Evolutionary conservation across 345 rosid genomes (phyloP), one percentile per base, ranked within the genome.

Genomic region (Pugionium cornutum): DNA sequence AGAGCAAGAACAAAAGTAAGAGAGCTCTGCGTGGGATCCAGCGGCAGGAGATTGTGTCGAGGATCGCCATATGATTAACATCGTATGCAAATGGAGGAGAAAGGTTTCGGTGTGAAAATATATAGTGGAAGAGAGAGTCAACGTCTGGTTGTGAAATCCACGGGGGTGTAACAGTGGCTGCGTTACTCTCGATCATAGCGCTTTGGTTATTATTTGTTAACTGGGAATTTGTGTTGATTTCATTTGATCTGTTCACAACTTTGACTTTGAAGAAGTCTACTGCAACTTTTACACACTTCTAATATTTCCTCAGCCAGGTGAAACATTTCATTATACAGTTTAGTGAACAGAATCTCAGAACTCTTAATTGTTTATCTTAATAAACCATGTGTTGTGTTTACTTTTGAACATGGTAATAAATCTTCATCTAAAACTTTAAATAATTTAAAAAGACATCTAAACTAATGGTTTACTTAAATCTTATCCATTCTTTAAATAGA

Each of bases 181-280:
- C 70, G 70, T 57, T 33, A 42, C 59, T 33, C 47, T 72, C 54
- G 76, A 58, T 72, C 60, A 51, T 43, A 58, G 6, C 76, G 57
- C 66, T 54, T 49, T 47, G 35, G 10, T 41, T 40, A 25, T 51
- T 42, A 34, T 49, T 47, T 37, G 6, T 46, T 54, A 49, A 9
- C 42, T 5, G 8, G 18, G 49, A 7, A 32, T 26, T 53, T 44
- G 4, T 62, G 9, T 55, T 34, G 5, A 2, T 2, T 58, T 54
- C 27, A 25, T 48, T 72, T 72, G 71, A 65, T 73, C 11, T 36
- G 42, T 66, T 73, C 76, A 44, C 36, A 44, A 43, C 9, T 66
- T 66, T 66, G 76, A 73, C 67, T 58, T 73, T 66, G 67, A 51
- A 66, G 30, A 59, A 66, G 71, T 65, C 70, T 71, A 2, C 8